phyloP scores from a whole-genome alignment of 2,329 filamentous ascomycete genomes.

The Aspergillus pseudonomiae region DNA sequence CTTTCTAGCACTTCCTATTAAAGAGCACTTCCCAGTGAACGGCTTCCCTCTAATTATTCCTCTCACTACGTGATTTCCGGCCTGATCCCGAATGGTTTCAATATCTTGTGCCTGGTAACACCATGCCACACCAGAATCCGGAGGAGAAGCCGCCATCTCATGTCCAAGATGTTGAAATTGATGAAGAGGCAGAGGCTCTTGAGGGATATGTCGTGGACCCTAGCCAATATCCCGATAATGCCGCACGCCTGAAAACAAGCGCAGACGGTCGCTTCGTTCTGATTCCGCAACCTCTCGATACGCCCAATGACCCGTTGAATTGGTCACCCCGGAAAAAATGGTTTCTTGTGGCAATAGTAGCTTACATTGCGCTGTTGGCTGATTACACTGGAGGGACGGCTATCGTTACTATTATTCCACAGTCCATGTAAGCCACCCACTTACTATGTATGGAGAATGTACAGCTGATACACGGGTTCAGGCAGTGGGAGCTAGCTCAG shows the following conservation, averaged over 20 bases:
- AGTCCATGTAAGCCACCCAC: slow-evolving; percentile 40
- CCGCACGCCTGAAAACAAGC: slow-evolving; percentile 36
- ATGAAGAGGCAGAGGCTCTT: slow-evolving; percentile 22
- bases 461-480: slow-evolving; percentile 16
- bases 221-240: slow-evolving; percentile 23
- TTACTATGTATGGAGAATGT: neutral
- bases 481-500: slow-evolving; percentile 53
- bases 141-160: slow-evolving; percentile 4
- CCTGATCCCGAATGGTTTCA: neutral
- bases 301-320: slow-evolving; percentile 58
- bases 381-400: slow-evolving; percentile 55
- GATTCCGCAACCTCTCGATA: slow-evolving; percentile 57
- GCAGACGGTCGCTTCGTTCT: slow-evolving; percentile 48
- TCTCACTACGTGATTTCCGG: neutral
- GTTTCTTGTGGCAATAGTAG: slow-evolving; percentile 52
- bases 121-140: neutral
- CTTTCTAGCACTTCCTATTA: neutral
- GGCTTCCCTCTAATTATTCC: neutral
- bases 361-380: slow-evolving; percentile 50
- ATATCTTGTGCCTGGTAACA: neutral
- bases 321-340: slow-evolving; percentile 56
- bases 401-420: slow-evolving; percentile 48
- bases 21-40: neutral
- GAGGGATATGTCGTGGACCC: slow-evolving; percentile 23
- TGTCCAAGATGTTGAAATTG: slow-evolving; percentile 7